Conservation (phyloP, 257 asterid genomes). For the Penstemon eatonii region DNA sequence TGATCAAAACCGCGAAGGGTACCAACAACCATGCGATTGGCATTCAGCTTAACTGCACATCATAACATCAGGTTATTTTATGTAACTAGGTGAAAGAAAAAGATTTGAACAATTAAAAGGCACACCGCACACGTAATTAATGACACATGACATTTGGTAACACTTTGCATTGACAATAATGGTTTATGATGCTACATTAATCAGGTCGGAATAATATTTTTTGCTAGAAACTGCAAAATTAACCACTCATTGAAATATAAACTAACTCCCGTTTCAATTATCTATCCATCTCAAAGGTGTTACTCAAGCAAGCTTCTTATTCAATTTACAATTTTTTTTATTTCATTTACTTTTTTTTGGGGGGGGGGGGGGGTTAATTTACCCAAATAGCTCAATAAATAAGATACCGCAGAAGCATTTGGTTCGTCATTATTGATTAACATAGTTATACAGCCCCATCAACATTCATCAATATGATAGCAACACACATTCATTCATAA, state of each 20-base stretch:
- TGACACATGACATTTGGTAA: background rate
- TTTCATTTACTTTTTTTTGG: too few species aligned
- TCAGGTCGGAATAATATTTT: background rate
- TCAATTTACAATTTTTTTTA: too few species aligned
- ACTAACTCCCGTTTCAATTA: too few species aligned
- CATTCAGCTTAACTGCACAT: slow-evolving; percentile 57
- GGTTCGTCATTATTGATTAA: background rate
- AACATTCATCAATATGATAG: background rate
- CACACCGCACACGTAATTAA: background rate
- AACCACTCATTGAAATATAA: too few species aligned
- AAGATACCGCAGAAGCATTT: background rate
- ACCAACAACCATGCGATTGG: slow-evolving; percentile 70
- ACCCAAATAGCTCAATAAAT: too few species aligned
- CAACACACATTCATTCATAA: background rate
- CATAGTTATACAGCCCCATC: background rate
- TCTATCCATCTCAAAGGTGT: too few species aligned
- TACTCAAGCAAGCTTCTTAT: too few species aligned
- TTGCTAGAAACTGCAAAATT: background rate
- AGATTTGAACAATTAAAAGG: background rate
- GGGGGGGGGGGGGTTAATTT: too few species aligned
- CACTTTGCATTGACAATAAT: too few species aligned
- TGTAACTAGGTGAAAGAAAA: background rate
- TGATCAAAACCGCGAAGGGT: slow-evolving; percentile 69
- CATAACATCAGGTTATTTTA: background rate
- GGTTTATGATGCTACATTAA: too few species aligned